Percentiles rank a stretch among this genome's conserved stretches.
phyloP scores from a whole-genome alignment of 495 filamentous ascomycete genomes.

The Geoglossum glabrum region DNA sequence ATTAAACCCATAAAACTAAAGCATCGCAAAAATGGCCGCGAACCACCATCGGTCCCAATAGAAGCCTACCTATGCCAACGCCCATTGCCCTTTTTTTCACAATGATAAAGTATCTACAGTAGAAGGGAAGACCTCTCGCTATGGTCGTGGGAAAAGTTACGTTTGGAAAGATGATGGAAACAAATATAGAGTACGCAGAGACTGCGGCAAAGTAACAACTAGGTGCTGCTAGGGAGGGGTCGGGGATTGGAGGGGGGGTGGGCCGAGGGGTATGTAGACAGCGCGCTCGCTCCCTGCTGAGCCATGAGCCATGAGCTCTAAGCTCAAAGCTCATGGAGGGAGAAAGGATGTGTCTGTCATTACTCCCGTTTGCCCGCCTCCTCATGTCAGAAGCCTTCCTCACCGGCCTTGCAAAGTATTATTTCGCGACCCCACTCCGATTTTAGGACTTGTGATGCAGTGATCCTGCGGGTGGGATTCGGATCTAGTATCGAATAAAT shows the following conservation, averaged over 20 bases:
- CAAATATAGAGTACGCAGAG: not conserved
- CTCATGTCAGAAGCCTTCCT: conserved; percentile 51
- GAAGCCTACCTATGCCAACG: not conserved
- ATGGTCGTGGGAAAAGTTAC: not conserved
- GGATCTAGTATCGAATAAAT: conserved; percentile 97
- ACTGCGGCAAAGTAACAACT: not conserved
- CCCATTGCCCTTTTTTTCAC: not conserved
- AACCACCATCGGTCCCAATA: not conserved
- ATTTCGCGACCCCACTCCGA: conserved; percentile 98
- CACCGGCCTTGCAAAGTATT: conserved; percentile 83
- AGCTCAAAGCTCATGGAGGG: not conserved
- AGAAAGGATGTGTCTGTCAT: not conserved
- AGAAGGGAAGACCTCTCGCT: not conserved
- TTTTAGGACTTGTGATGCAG: conserved; percentile 86
- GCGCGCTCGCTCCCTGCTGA: not conserved
- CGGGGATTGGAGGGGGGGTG: not conserved
- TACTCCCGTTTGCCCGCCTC: not conserved
- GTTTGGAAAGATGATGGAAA: not conserved
- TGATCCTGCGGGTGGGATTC: conserved; percentile 81
- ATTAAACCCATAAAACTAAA: not conserved
- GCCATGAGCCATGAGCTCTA: not conserved
- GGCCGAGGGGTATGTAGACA: not conserved
- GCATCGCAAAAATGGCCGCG: not conserved
- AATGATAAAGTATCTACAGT: not conserved
- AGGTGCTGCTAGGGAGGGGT: not conserved